Evolutionary conservation across 768 basidiomycete species (phyloP), one percentile per base, ranked within the genome.

Genomic region (Xerocomellus chrysenteron): DNA sequence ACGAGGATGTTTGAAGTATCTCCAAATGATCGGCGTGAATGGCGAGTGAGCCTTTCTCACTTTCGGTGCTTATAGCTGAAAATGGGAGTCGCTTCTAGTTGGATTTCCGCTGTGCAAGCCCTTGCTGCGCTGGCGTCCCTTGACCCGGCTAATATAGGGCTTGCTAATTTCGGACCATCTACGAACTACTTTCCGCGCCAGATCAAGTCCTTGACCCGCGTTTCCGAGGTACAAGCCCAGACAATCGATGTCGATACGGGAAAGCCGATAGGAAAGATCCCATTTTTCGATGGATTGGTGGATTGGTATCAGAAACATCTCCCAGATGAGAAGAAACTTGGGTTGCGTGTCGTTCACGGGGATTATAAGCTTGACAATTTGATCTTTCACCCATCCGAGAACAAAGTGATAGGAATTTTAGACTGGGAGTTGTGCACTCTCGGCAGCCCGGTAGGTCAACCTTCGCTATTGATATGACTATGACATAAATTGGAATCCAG

Each of bases 351-450:
- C 60, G 94, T 98, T 6, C 96, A 98, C 68, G 96, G 96, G 28
- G 96, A 99, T 72, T 98, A 92, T 70, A 99, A 99, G 71, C 78
- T 96, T n/a, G 96, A 99, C 73, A 99, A 99, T 71, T 71, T 99
- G 60, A 82, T 98, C 60, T 98, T 97, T 74, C 95, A 98, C 64
- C 88, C 90, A 0, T 92, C 87, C 0, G 88, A 98, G 72, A 92
- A 94, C 58, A 79, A 82, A 41, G 94, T 98, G 4, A 94, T 98
- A 59, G 97, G 93, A 6, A 93, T 99, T 39, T 73, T 99, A 48
- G 96, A 99, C 67, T 99, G 96, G 96, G 96, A 99, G 68, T 76
- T 99, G 28, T 97, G 93, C 66, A 98, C 96, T 1, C 81, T 99
- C 11, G 95, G 94, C 7, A 93, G 90, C 66, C 91, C 93, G 35